Evolutionary conservation across 306 rosid genomes (phyloP).

Genomic region (Cicer bijugum): DNA sequence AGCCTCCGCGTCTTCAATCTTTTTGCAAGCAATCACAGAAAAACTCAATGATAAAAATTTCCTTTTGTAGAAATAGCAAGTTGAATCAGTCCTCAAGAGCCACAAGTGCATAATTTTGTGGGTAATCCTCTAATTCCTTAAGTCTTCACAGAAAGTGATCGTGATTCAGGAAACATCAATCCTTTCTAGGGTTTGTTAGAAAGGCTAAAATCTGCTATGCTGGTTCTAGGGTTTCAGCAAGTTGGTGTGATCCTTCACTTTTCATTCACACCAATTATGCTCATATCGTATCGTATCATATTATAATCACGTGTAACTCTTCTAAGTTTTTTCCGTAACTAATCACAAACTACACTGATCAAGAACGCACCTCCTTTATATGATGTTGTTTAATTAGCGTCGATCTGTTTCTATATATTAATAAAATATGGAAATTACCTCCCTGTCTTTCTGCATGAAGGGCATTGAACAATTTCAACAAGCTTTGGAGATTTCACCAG

Average conservation of each 20-base stretch:
- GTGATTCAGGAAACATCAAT: neutral
- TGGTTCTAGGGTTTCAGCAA: conserved; percentile 16
- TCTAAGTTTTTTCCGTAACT: conserved; percentile 8
- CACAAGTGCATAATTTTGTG: neutral
- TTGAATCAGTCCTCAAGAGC: conserved; percentile 7
- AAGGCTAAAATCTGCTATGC: neutral
- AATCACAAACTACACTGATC: conserved; percentile 7
- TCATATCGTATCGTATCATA: neutral
- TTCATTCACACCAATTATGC: neutral
- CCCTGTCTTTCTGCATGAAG: conserved; percentile 55
- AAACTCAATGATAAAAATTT: neutral
- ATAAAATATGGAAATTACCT: conserved; percentile 25
- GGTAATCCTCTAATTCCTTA: neutral
- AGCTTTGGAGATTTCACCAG: conserved; percentile 74
- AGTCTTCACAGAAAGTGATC: neutral
- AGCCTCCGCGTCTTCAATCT: neutral
- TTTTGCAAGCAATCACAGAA: neutral
- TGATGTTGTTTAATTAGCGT: conserved; percentile 35
- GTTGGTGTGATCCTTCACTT: neutral
- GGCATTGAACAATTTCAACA: conserved; percentile 83
- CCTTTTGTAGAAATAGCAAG: conserved; percentile 1
- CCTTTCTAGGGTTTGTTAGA: neutral
- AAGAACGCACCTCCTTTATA: conserved; percentile 2
- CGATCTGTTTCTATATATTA: conserved; percentile 25
- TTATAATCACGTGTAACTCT: neutral